phyloP scores from a whole-genome alignment of 495 filamentous ascomycete species.

The Penicillium odoratum region DNA sequence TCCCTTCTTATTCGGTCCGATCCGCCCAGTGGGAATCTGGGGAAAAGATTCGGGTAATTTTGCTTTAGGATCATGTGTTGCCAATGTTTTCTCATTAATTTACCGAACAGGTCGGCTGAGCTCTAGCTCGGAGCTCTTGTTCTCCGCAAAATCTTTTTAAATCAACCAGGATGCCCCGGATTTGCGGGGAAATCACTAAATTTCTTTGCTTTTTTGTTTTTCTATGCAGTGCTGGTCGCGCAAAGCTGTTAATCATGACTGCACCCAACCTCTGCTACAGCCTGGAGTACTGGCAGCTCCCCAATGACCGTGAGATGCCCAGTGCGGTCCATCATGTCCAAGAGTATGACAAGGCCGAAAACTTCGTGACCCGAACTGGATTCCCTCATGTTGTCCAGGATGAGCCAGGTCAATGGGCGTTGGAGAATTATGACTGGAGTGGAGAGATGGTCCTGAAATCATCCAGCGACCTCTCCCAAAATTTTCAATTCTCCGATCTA shows the following conservation, averaged over 20 bases:
- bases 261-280: not conserved
- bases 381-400: not conserved
- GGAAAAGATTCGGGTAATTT: slow-evolving; percentile 25
- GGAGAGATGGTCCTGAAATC: slow-evolving; percentile 2
- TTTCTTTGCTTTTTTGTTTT: slow-evolving; percentile 2
- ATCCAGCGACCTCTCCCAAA: not conserved
- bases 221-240: not conserved
- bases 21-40: slow-evolving; percentile 18
- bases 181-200: slow-evolving; percentile 18
- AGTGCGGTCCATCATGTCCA: not conserved
- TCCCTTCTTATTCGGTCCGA: slow-evolving; percentile 4
- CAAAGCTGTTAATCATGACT: not conserved
- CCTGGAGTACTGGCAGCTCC: not conserved
- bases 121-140: slow-evolving; percentile 9
- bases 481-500: slow-evolving; percentile 5
- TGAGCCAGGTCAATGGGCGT: slow-evolving; percentile 9
- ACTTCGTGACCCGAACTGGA: not conserved
- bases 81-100: not conserved
- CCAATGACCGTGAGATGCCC: not conserved
- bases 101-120: slow-evolving; percentile 9
- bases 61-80: slow-evolving; percentile 5
- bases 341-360: not conserved
- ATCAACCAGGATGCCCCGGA: slow-evolving; percentile 14
- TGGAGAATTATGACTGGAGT: slow-evolving; percentile 8
- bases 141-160: slow-evolving; percentile 22